Conservation (phyloP, 345 rosid genomes). For the Moricandia arvensis region DNA sequence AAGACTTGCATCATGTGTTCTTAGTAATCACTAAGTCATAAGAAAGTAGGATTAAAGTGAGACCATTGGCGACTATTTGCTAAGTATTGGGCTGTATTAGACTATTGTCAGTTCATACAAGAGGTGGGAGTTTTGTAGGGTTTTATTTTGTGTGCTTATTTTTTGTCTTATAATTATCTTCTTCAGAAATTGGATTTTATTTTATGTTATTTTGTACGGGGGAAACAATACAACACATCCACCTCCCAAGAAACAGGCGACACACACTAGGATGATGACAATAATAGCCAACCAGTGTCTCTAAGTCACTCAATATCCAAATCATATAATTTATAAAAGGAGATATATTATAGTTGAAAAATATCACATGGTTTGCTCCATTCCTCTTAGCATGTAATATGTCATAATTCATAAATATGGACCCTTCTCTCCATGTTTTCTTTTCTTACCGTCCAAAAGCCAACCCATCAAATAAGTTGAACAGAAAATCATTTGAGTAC, state of each 20-base stretch:
- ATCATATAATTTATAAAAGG: not conserved
- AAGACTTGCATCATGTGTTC: constrained; percentile 9
- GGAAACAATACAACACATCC: constrained; percentile 21
- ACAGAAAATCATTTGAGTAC: not conserved
- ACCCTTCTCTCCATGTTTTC: constrained; percentile 34
- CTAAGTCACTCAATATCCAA: constrained; percentile 12
- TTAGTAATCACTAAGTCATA: not conserved
- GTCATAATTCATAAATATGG: constrained; percentile 32
- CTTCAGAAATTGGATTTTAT: not conserved
- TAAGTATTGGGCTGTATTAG: constrained; percentile 5
- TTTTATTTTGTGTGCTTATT: not conserved
- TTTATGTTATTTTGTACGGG: not conserved
- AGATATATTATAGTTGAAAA: constrained; percentile 5
- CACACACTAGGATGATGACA: constrained; percentile 33
- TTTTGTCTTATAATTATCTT: constrained; percentile 10
- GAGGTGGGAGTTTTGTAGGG: not conserved
- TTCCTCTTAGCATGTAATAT: constrained; percentile 20
- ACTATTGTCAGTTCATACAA: constrained; percentile 10
- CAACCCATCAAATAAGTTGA: constrained; percentile 8
- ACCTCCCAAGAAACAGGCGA: constrained; percentile 40
- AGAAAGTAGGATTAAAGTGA: not conserved
- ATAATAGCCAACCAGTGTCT: constrained; percentile 36
- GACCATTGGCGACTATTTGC: not conserved
- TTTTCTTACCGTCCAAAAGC: constrained; percentile 29
- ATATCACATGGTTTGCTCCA: constrained; percentile 41